Percentiles rank a stretch among this genome's conserved stretches.
phyloP scores from a whole-genome alignment of 352 stramenopile genomes.

The Pythium biforme region DNA sequence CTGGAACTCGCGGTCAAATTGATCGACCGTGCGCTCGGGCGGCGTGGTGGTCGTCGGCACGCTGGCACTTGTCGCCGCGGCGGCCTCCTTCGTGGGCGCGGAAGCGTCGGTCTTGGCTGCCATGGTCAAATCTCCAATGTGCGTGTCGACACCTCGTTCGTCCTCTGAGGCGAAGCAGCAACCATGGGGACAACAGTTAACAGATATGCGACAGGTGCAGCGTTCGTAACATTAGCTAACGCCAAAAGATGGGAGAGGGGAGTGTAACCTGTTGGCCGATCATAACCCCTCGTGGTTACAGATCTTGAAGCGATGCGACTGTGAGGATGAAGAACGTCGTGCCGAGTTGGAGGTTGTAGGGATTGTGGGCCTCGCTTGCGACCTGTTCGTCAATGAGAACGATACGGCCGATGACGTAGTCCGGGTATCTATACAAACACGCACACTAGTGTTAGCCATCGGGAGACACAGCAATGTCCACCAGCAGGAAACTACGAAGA shows the following conservation, averaged over 20 bases:
- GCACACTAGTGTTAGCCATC: background rate
- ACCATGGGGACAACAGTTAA: background rate
- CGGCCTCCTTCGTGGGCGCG: background rate
- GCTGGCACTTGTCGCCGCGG: too few relatives aligned
- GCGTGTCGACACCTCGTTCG: background rate
- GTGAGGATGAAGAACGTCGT: conserved; percentile 89
- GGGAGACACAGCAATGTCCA: background rate
- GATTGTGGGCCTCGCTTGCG: conserved; percentile 78
- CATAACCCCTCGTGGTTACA: conserved; percentile 31
- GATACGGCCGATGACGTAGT: conserved; percentile 87
- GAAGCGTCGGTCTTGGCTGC: background rate
- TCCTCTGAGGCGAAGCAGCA: background rate
- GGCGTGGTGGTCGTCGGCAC: background rate
- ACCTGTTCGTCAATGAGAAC: conserved; percentile 86
- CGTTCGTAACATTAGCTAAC: conserved; percentile 19
- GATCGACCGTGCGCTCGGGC: conserved; percentile 40
- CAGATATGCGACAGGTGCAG: conserved; percentile 13
- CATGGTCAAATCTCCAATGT: background rate
- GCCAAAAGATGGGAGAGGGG: background rate
- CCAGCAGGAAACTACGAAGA: background rate
- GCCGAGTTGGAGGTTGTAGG: conserved; percentile 69
- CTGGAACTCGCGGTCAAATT: conserved; percentile 87
- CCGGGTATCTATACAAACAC: conserved; percentile 59
- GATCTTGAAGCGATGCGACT: conserved; percentile 80
- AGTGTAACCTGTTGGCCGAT: background rate